Evolutionary conservation across 2,329 filamentous ascomycete genomes (phyloP), one percentile per base, ranked within the genome.

Genomic region (Colletotrichum destructivum): DNA sequence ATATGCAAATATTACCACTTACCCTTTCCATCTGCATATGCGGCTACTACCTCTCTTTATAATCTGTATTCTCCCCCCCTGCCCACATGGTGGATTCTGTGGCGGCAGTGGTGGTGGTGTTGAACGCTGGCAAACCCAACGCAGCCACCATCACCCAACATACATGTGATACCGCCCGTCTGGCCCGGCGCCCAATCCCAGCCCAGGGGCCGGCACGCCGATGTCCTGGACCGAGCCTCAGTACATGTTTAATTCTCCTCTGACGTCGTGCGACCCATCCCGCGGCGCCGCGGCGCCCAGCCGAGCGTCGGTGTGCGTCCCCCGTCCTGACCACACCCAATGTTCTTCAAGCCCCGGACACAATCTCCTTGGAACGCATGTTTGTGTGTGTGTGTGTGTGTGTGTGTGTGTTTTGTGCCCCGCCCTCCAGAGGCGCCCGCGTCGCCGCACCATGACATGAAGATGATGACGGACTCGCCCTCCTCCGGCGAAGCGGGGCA

Each of bases 401-500:
- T 26, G n/a, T n/a, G 23, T 26, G 23, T 26, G 1, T 26, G 23
- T 26, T 26, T 26, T 26, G 26, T 26, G 26, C 26, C 26, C 26
- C 26, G 26, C 26, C 4, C 26, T 26, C 26, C 59, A 61, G 59
- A n/a, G 26, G 59, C 44, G 26, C 26, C 26, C 26, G 59, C 44
- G 23, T 51, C 52, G 52, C 64, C 59, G 52, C 69, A 63, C 44
- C 56, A 71, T 68, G 64, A 71, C 69, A 68, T 60, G 64, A 59
- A 59, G 51, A 68, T 62, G 59, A 62, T 68, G 59, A 63, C 52
- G 44, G 44, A 26, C 38, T 59, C 52, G 23, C 3, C 26, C 26
- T 26, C 26, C 57, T 31, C 69, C 57, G 31, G 26, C 54, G 40
- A 59, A 63, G 64, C 59, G 64, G 69, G 64, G 59, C 57, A 26